Evolutionary conservation across 495 filamentous ascomycete genomes (phyloP), one percentile per base, ranked within the genome.

Genomic region (Extremus antarcticus): DNA sequence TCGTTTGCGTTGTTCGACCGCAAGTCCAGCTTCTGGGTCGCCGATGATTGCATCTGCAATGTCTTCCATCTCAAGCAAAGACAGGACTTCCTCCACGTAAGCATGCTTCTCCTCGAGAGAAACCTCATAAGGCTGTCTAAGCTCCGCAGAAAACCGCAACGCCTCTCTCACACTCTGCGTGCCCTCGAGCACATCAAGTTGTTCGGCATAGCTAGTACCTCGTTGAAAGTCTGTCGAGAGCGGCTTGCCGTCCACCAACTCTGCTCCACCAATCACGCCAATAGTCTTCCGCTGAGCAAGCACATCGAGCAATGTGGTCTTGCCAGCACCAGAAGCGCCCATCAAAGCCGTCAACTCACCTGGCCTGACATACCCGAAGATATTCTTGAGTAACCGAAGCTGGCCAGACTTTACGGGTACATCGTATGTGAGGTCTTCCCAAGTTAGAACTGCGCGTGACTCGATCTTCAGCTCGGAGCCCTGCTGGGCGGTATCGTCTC

Each of bases 1-100:
- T 25, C 87, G 82, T 70, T 95, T 95, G 3, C 90, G 74, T 65
- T 94, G 85, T 63, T 94, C 90, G n/a, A 94, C 86, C 3, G 86
- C 87, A 22, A 95, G 75, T n/a, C 90, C 90, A 13, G 74, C 76
- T 53, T 85, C 84, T 0, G 81, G 81, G 1, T 78, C 76, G 3
- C 90, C 90, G 51, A 95, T 90, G 38, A 91, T 85, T 13, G 87
- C 86, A 64, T 90, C 88, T 1, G 87, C 87, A 53, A 92, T 84
- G 20, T 83, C 76, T 63, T 89, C 82, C 78, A 95, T 85, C 60
- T 94, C 89, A 2, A 94, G 66, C 2, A 94, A 70, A 1, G 79
- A 75, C 35, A 95, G 84, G 39, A 94, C 85, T 50, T 85, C 80
- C 63, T 95, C 90, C 1, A 90, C 87, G 53, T 92, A 94, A 0